Conservation (phyloP, 768 basidiomycete species). For the Galerina marginata region DNA sequence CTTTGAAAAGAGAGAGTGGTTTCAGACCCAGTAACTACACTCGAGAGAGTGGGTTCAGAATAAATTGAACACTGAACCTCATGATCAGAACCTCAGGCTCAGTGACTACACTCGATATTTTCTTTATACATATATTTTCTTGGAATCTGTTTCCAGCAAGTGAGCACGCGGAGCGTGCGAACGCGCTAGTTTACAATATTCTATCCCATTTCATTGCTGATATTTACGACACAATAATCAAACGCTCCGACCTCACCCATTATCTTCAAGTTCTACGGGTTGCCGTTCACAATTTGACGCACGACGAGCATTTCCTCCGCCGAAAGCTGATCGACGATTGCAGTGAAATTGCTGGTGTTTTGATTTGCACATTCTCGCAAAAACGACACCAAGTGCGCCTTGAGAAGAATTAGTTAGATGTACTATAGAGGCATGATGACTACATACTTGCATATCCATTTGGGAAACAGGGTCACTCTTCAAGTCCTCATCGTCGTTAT, state of each 20-base stretch:
- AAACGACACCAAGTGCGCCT: constrained; percentile 77
- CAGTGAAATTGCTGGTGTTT: constrained; percentile 67
- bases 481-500: constrained; percentile 86
- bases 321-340: constrained; percentile 66
- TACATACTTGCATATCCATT: constrained; percentile 75
- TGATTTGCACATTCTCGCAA: constrained; percentile 68
- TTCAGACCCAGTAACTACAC: too few species aligned
- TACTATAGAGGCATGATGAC: neutral
- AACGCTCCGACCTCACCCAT: neutral
- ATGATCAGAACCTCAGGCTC: too few species aligned
- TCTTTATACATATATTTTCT: too few species aligned
- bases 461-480: constrained; percentile 84
- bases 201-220: too few species aligned
- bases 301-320: constrained; percentile 77
- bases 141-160: too few species aligned
- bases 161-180: too few species aligned
- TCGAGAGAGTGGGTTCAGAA: too few species aligned
- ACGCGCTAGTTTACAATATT: too few species aligned
- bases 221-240: neutral
- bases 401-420: neutral
- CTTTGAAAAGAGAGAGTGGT: too few species aligned
- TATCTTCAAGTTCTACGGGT: neutral
- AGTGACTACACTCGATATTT: too few species aligned
- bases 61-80: too few species aligned
- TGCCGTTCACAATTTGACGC: constrained; percentile 45